Conservation (phyloP, 2,329 filamentous ascomycete genomes). For the Trichophyton simii region DNA sequence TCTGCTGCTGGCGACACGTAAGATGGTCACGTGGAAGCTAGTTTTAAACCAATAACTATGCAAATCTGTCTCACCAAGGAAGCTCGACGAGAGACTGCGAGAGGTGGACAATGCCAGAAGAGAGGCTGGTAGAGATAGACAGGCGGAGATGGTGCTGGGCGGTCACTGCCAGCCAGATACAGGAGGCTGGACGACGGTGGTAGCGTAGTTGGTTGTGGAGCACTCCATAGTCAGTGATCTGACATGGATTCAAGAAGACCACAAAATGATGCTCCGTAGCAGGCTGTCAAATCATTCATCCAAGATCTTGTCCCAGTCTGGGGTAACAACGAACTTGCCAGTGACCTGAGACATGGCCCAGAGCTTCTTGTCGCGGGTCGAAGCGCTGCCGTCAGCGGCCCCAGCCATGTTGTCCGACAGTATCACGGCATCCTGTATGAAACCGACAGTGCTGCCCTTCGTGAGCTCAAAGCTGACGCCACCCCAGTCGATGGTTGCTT, state of each 20-base stretch:
- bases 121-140: background rate
- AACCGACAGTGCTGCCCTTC: conserved; percentile 44
- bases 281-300: conserved; percentile 14
- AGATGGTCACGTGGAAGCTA: background rate
- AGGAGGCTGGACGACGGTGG: background rate
- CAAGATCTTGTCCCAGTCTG: conserved; percentile 45
- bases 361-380: conserved; percentile 27
- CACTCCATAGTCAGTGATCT: too few relatives aligned
- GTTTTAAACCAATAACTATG: background rate
- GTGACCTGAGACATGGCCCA: conserved; percentile 50
- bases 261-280: too few relatives aligned
- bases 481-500: conserved; percentile 51
- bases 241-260: too few relatives aligned
- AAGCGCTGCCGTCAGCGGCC: conserved; percentile 14
- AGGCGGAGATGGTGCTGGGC: background rate
- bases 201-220: too few relatives aligned
- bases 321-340: conserved; percentile 51
- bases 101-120: too few relatives aligned
- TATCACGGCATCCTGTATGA: conserved; percentile 48
- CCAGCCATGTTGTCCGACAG: conserved; percentile 20
- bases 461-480: conserved; percentile 46
- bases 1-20: background rate
- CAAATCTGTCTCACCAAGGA: background rate
- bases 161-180: background rate
- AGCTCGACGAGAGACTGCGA: too few relatives aligned